Conservation (phyloP, 129 eudicot species). For the Pulicaria dysenterica region DNA sequence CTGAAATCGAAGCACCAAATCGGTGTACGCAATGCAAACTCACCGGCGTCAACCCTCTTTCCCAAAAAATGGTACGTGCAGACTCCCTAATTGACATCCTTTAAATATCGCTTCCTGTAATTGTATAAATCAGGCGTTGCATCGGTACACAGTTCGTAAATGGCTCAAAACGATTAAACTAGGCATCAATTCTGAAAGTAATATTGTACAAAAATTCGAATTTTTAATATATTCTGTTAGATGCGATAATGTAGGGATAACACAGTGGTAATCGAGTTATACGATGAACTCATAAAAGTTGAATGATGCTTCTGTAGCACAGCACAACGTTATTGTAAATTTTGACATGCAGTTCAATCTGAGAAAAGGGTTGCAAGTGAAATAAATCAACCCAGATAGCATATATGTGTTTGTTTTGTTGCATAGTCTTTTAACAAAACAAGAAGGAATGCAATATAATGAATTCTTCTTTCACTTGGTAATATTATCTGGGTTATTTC, state of each 20-base stretch:
- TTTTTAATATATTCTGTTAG: neutral
- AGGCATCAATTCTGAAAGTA: neutral
- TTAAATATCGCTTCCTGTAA: neutral
- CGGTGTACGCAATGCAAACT: constrained; percentile 83
- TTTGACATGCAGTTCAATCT: constrained; percentile 7
- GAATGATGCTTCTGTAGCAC: constrained; percentile 1
- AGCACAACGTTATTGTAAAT: constrained; percentile 5
- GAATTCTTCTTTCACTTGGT: no score
- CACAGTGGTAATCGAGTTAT: neutral
- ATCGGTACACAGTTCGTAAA: neutral
- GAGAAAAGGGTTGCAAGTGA: constrained; percentile 1
- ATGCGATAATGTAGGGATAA: neutral
- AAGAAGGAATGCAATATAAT: neutral
- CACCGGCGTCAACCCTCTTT: constrained; percentile 94
- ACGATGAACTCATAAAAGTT: neutral
- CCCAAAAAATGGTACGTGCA: constrained; percentile 83
- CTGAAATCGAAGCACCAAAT: no score
- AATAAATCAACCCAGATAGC: constrained; percentile 2
- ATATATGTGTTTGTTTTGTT: neutral
- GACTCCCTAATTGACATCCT: neutral
- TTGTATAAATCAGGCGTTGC: constrained; percentile 13
- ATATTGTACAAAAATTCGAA: neutral
- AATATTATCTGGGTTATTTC: constrained; percentile 13
- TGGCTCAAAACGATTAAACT: neutral
- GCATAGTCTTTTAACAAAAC: neutral